Evolutionary conservation across 1,284 basidiomycete genomes (phyloP).

Genomic region (Erythrobasidium hasegawianum): DNA sequence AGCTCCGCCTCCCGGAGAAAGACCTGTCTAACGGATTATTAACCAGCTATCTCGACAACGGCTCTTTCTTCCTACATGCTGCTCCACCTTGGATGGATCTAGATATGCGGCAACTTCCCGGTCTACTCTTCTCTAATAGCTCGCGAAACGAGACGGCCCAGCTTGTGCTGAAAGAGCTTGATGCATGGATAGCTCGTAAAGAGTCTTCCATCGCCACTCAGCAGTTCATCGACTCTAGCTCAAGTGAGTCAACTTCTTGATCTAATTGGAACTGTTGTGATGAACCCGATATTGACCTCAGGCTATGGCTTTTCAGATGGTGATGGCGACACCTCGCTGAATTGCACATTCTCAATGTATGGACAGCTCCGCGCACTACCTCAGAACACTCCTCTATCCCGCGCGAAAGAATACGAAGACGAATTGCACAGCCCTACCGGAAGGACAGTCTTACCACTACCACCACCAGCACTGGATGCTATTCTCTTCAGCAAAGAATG

Average conservation of each 20-base stretch:
- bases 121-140: constrained; percentile 36
- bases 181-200: constrained; percentile 40
- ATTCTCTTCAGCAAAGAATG: constrained; percentile 47
- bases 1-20: background rate
- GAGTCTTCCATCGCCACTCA: background rate
- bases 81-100: constrained; percentile 37
- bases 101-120: constrained; percentile 43
- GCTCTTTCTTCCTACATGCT: constrained; percentile 40
- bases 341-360: constrained; percentile 48
- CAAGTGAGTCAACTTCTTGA: too few relatives aligned
- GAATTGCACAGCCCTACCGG: constrained; percentile 45
- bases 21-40: background rate
- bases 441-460: constrained; percentile 38
- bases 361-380: constrained; percentile 45
- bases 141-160: constrained; percentile 39
- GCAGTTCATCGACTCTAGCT: background rate
- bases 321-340: constrained; percentile 12
- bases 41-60: constrained; percentile 40
- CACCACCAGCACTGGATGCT: constrained; percentile 40
- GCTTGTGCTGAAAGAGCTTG: constrained; percentile 44
- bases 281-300: too few relatives aligned
- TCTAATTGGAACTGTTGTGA: too few relatives aligned
- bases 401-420: constrained; percentile 45
- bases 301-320: background rate
- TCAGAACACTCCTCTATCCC: constrained; percentile 16